Evolutionary conservation across 805 yeast species (phyloP), one percentile per base, ranked within the genome.

Genomic region (Kuraishia capsulata): DNA sequence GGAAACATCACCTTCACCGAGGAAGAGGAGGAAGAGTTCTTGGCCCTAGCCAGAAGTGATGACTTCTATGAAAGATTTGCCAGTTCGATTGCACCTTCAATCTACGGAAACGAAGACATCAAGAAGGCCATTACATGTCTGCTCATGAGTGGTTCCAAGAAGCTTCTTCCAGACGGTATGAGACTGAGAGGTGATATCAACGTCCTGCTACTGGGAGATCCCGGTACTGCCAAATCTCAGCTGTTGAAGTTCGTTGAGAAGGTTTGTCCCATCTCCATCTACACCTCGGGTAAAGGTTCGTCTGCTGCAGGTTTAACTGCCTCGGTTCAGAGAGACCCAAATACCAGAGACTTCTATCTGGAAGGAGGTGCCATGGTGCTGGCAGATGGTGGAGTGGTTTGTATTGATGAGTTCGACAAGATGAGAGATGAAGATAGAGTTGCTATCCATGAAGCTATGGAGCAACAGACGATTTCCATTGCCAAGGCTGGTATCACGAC

Each of bases 291-390:
- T 66, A 92, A 92, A 56, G 99, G 99, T 53, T 90, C 98, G 0
- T 90, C 97, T 9, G 99, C 99, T 2, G 99, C 97, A 2, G 99
- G 99, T 78, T 73, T 92, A 61, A 92, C 99, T 2, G 98, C 98
- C 1, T 82, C 95, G 14, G 97, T 92, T 16, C 98, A 90, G 64
- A 73, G 96, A 57, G 97, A 92, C 57, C 71, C 86, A 1, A 67
- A 69, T 19, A 84, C 96, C 0, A 68, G 96, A 45, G 98, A 92
- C 50, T 92, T 90, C 58, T 90, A 85, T 57, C 67, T 92, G 39
- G 99, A 92, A 71, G 98, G 99, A 43, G 99, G 99, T 62, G 99
- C 99, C 6, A 89, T 92, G 97, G 98, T 92, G n/a, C 67, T 92
- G 37, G 98, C 99, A 0, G 98, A 92, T 64, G 97, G 97, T 30